Evolutionary conservation across 345 rosid genomes (phyloP), one percentile per base, ranked within the genome.

Genomic region (Rhodamnia rubescens): DNA sequence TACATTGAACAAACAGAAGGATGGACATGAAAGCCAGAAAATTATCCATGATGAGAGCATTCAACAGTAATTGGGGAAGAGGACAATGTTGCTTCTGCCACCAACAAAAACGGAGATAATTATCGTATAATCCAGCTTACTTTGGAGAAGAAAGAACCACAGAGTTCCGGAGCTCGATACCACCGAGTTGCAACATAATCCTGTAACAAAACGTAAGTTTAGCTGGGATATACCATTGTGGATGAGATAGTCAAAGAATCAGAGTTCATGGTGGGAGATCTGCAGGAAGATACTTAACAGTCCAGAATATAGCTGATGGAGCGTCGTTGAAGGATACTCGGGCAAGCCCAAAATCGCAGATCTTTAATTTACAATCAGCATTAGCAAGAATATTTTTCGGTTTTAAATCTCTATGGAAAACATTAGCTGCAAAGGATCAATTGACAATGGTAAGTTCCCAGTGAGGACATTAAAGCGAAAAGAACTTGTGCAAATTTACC

Each of bases 121-220:
- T 81, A 82, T 82, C 13, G 36, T 20, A 26, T 74, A 84, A 47
- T 85, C 26, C 27, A 88, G 85, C 96, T 92, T 91, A 97, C 98
- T 91, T 96, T 95, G 88, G 99, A 96, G 93, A 94, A 97, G 88
- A 97, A 97, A 2, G 98, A 97, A 75, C 99, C 99, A 87, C 99
- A 97, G 40, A 97, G 95, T 90, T 97, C 99, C 83, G 99, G 99
- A 88, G 99, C 99, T 85, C 99, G 98, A 87, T 97, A 97, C 99
- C 99, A 97, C 86, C 99, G 95, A 85, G 99, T 97, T 57, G 99
- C 99, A 42, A 97, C 99, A 92, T 97, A 97, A 90, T 97, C 99
- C 99, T 97, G 88, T 15, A 11, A 87, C 55, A 53, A 42, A 32
- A 69, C 47, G 22, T 85, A 74, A 85, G 69, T 36, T 59, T 44